Conservation (phyloP, 2,329 filamentous ascomycete genomes). For the Fusarium goolgardi region DNA sequence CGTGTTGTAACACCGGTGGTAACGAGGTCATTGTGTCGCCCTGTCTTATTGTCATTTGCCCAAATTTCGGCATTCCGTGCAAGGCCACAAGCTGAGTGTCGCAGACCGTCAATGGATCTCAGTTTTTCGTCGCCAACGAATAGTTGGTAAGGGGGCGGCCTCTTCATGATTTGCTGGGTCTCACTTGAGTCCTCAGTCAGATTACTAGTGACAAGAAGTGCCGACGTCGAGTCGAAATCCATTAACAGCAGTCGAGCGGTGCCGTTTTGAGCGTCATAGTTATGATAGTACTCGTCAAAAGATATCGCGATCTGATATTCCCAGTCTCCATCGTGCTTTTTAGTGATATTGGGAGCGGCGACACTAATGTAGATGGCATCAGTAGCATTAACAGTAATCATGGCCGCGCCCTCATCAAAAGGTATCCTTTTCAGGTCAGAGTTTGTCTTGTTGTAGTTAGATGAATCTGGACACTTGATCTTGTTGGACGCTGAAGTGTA, state of each 20-base stretch:
- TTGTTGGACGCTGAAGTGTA: constrained; percentile 73
- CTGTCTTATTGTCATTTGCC: constrained; percentile 61
- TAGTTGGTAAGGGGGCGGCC: constrained; percentile 75
- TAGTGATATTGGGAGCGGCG: constrained; percentile 72
- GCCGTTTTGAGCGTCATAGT: constrained; percentile 58
- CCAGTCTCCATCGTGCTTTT: constrained; percentile 73
- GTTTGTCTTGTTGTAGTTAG: constrained; percentile 36
- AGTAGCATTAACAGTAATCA: constrained; percentile 69
- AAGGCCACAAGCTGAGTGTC: constrained; percentile 86
- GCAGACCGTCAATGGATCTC: constrained; percentile 73
- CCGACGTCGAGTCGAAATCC: constrained; percentile 83
- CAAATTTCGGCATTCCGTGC: constrained; percentile 72
- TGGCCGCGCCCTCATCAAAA: constrained; percentile 77
- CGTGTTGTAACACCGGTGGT: constrained; percentile 75
- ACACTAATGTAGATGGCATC: constrained; percentile 82
- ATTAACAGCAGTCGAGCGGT: constrained; percentile 76
- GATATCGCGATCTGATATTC: constrained; percentile 86
- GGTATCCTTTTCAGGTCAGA: constrained; percentile 50
- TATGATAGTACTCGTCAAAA: constrained; percentile 81
- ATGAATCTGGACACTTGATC: constrained; percentile 46
- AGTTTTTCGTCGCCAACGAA: constrained; percentile 76
- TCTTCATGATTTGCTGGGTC: constrained; percentile 66
- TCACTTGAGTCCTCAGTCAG: constrained; percentile 68
- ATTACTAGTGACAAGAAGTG: constrained; percentile 82
- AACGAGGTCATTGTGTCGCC: constrained; percentile 60